Conservation (phyloP, 495 filamentous ascomycete genomes). For the Echria macrotheca region DNA sequence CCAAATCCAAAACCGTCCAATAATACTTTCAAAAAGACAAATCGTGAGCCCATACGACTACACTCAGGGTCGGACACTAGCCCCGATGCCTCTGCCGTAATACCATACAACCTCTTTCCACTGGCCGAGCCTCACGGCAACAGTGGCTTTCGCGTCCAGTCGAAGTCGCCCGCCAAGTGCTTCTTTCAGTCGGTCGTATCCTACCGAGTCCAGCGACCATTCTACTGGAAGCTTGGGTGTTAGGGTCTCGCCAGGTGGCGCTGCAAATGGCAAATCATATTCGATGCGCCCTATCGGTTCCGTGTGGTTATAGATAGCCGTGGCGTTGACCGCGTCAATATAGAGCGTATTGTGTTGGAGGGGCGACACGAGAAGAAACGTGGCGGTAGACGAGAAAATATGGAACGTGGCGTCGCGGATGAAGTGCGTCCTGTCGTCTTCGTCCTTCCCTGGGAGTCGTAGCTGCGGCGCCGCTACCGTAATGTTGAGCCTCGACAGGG, state of each 20-base stretch:
- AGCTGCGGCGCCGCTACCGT: conserved; percentile 66
- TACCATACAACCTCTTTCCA: conserved; percentile 69
- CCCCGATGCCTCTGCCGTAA: conserved; percentile 66
- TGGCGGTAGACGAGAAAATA: conserved; percentile 76
- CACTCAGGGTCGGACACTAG: too few relatives aligned
- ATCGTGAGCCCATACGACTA: too few relatives aligned
- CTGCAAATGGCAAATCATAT: conserved; percentile 67
- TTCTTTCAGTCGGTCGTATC: conserved; percentile 71
- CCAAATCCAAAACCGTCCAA: not conserved
- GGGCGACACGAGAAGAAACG: conserved; percentile 79
- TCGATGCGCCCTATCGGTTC: conserved; percentile 70
- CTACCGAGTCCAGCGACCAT: conserved; percentile 69
- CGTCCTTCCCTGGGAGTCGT: conserved; percentile 42
- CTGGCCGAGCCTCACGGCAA: conserved; percentile 63
- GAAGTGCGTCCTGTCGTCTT: conserved; percentile 54
- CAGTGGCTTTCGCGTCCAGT: conserved; percentile 70
- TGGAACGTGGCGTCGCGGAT: conserved; percentile 85
- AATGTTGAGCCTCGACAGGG: conserved; percentile 62
- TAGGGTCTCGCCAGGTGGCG: conserved; percentile 64
- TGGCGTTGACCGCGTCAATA: conserved; percentile 74
- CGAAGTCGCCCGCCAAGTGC: conserved; percentile 80
- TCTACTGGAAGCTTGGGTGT: conserved; percentile 77
- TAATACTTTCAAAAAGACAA: not conserved
- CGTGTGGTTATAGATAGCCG: conserved; percentile 75
- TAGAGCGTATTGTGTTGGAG: conserved; percentile 63